Conservation (phyloP, 768 basidiomycete species). For the Amanita thiersii region DNA sequence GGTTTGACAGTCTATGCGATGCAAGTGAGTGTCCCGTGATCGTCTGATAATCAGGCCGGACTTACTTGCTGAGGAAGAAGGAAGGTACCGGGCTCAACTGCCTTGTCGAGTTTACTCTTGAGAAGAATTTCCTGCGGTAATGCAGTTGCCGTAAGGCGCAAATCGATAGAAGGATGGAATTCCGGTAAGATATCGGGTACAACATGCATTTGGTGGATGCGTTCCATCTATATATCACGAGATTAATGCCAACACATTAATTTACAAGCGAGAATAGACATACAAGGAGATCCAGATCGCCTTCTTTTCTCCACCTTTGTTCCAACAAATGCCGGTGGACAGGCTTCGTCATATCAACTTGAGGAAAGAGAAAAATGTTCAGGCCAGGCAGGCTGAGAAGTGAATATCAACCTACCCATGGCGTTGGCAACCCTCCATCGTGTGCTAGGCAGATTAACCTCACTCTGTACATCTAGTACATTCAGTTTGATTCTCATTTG, state of each 20-base stretch:
- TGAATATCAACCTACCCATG: slow-evolving; percentile 47
- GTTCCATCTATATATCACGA: slow-evolving; percentile 67
- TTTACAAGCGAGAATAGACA: slow-evolving; percentile 18
- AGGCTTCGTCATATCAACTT: slow-evolving; percentile 61
- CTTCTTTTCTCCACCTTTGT: slow-evolving; percentile 79
- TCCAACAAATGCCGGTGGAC: slow-evolving; percentile 78
- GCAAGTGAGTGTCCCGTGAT: not conserved
- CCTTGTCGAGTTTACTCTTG: slow-evolving; percentile 25
- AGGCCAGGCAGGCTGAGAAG: not conserved
- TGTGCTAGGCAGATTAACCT: slow-evolving; percentile 77
- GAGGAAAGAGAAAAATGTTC: slow-evolving; percentile 2
- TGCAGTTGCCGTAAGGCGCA: slow-evolving; percentile 48
- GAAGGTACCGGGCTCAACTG: slow-evolving; percentile 67
- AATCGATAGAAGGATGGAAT: slow-evolving; percentile 65
- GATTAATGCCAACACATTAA: not conserved
- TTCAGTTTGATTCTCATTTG: slow-evolving; percentile 38
- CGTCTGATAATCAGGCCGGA: not conserved
- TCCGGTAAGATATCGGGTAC: slow-evolving; percentile 79
- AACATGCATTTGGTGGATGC: slow-evolving; percentile 85
- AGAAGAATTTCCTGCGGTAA: slow-evolving; percentile 21
- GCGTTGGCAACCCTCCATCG: slow-evolving; percentile 74
- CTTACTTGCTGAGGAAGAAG: slow-evolving; percentile 61
- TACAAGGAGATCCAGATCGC: slow-evolving; percentile 77
- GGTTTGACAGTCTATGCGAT: slow-evolving; percentile 48
- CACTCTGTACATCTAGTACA: slow-evolving; percentile 70